These are phyloP conservation scores for Botrytis galanthina DNA, from an alignment of 2,329 filamentous ascomycete species.

Conservation along the genomic window DNA sequence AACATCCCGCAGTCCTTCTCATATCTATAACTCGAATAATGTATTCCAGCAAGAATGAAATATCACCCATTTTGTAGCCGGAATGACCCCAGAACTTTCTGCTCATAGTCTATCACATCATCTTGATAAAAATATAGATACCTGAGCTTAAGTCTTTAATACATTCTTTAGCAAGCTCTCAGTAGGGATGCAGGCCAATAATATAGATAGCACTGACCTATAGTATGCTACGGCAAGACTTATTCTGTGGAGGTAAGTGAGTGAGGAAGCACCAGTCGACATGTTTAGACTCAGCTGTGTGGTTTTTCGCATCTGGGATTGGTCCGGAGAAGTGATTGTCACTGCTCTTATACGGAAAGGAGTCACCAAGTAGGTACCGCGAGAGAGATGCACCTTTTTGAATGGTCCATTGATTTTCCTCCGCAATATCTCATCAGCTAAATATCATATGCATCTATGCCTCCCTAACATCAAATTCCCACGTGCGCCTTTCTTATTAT, in stretches of 20 bases:
- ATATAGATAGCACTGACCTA: background rate
- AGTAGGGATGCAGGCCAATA: background rate
- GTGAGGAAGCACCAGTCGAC: background rate
- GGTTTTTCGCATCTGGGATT: background rate
- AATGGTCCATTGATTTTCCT: background rate
- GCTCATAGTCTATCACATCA: background rate
- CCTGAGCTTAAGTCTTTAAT: background rate
- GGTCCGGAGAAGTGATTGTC: background rate
- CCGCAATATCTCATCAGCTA: background rate
- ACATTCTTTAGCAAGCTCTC: background rate
- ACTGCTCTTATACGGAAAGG: background rate
- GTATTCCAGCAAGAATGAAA: rapidly evolving
- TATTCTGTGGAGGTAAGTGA: no score
- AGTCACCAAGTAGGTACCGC: background rate
- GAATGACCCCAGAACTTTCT: background rate
- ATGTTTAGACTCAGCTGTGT: background rate
- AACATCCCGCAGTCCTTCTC: background rate
- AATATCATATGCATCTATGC: background rate
- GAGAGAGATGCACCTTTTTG: background rate
- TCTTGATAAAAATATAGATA: background rate
- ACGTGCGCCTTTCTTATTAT: background rate
- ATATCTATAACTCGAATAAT: background rate
- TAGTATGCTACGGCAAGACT: background rate
- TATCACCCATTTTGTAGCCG: no score
- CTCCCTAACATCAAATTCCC: conserved; percentile 1